These are phyloP conservation scores for Urochloa ruziziensis DNA, from an alignment of 176 grass and related monocot species.

Conservation along the genomic window DNA sequence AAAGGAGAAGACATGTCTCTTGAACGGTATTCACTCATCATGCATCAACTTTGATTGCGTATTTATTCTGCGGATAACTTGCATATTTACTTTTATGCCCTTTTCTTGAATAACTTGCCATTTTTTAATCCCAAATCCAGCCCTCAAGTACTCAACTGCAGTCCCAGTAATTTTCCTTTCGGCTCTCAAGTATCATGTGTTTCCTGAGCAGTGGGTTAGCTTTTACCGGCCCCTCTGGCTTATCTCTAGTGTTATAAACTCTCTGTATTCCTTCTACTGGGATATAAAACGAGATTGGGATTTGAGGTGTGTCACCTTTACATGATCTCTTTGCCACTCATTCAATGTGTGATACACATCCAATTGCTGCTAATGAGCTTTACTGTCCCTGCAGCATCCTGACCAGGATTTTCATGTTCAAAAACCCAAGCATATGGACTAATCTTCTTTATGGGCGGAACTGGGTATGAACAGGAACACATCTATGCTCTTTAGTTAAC, in stretches of 20 bases:
- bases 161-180: conserved; percentile 93
- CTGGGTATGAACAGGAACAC: conserved; percentile 57
- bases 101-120: conserved; percentile 26
- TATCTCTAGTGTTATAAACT: conserved; percentile 83
- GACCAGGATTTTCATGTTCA: conserved; percentile 91
- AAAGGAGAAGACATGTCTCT: conserved; percentile 80
- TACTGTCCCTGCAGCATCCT: conserved; percentile 60
- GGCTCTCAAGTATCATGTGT: conserved; percentile 91
- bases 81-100: conserved; percentile 6
- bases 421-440: conserved; percentile 62
- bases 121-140: conserved; percentile 41
- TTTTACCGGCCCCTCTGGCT: conserved; percentile 96
- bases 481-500: conserved; percentile 13
- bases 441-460: conserved; percentile 61
- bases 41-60: background rate
- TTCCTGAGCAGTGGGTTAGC: conserved; percentile 63
- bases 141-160: conserved; percentile 94
- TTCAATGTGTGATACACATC: conserved; percentile 1
- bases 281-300: conserved; percentile 97
- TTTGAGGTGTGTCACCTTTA: conserved; percentile 59
- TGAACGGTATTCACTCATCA: conserved; percentile 76
- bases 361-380: conserved; percentile 28
- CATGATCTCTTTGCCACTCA: background rate
- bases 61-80: background rate
- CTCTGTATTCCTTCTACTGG: conserved; percentile 97